These are phyloP conservation scores for Mucor irregularis DNA, from an alignment of 371 early-diverging fungal genomes.

Conservation along the genomic window DNA sequence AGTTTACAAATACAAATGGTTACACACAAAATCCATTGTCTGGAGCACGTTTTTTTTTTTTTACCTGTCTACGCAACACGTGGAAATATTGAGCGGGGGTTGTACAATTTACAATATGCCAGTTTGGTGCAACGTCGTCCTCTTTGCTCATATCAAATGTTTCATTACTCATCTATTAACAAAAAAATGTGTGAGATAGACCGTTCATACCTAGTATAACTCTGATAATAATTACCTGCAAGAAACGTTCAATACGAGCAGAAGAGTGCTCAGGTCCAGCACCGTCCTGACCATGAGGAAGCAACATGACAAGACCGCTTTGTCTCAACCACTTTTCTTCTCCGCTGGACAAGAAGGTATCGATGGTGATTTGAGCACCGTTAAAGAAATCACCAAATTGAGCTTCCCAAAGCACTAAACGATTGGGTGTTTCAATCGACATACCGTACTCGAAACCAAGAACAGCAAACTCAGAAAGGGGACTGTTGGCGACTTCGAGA, in stretches of 20 bases:
- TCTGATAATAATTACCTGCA: conserved; percentile 65
- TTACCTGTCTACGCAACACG: conserved; percentile 86
- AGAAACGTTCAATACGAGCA: conserved; percentile 90
- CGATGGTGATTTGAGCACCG: conserved; percentile 94
- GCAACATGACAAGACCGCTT: conserved; percentile 85
- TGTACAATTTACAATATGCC: conserved; percentile 92
- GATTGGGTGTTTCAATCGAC: conserved; percentile 83
- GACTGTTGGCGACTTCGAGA: conserved; percentile 86
- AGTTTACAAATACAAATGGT: too few relatives aligned
- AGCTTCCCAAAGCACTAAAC: conserved; percentile 94
- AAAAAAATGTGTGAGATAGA: neutral
- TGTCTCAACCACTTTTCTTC: conserved; percentile 96
- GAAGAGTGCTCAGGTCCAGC: conserved; percentile 96
- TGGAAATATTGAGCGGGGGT: conserved; percentile 98
- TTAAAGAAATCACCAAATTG: conserved; percentile 99
- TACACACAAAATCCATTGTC: too few relatives aligned
- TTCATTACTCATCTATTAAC: conserved; percentile 75
- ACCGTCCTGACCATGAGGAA: conserved; percentile 97
- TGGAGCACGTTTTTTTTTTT: too few relatives aligned
- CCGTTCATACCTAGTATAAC: neutral
- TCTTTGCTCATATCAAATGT: conserved; percentile 57
- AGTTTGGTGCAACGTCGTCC: conserved; percentile 73
- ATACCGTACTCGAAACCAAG: conserved; percentile 95
- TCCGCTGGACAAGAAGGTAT: conserved; percentile 85
- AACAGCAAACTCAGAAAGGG: conserved; percentile 91